phyloP scores from a whole-genome alignment of 2,329 filamentous ascomycete genomes.

The Mollisiaceae sp. region DNA sequence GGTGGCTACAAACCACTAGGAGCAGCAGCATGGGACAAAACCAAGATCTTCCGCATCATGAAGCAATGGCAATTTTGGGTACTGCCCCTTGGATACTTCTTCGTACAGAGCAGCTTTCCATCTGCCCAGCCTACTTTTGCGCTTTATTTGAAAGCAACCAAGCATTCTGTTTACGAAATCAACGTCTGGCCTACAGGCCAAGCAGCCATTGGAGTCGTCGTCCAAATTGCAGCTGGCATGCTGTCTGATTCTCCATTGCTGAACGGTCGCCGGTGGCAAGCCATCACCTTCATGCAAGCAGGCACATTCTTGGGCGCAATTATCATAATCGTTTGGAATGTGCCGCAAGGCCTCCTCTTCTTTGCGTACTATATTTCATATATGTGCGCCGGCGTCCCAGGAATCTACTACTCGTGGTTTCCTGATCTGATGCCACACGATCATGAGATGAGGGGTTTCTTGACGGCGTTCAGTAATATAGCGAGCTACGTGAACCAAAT shows the following conservation, averaged over 20 bases:
- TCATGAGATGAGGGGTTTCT: conserved; percentile 34
- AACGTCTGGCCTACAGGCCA: conserved; percentile 36
- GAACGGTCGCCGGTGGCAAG: conserved; percentile 35
- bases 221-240: conserved; percentile 35
- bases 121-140: conserved; percentile 32
- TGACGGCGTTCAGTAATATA: conserved; percentile 34
- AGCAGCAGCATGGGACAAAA: conserved; percentile 32
- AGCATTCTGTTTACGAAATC: conserved; percentile 29
- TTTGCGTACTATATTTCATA: conserved; percentile 26
- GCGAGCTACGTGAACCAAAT: conserved; percentile 34
- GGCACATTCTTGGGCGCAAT: conserved; percentile 12
- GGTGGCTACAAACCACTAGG: conserved; percentile 35
- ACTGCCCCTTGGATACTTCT: conserved; percentile 35
- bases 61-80: conserved; percentile 38
- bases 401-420: conserved; percentile 29
- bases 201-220: conserved; percentile 27
- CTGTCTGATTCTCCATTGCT: conserved; percentile 35
- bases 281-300: conserved; percentile 35
- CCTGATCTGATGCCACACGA: conserved; percentile 30
- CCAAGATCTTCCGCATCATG: conserved; percentile 36
- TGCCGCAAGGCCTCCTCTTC: conserved; percentile 19
- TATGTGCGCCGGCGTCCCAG: conserved; percentile 25
- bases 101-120: conserved; percentile 32
- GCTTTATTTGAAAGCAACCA: conserved; percentile 32
- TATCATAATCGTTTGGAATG: conserved; percentile 23